Evolutionary conservation across 2,329 filamentous ascomycete species (phyloP).

Genomic region (Fusarium cicatricum): DNA sequence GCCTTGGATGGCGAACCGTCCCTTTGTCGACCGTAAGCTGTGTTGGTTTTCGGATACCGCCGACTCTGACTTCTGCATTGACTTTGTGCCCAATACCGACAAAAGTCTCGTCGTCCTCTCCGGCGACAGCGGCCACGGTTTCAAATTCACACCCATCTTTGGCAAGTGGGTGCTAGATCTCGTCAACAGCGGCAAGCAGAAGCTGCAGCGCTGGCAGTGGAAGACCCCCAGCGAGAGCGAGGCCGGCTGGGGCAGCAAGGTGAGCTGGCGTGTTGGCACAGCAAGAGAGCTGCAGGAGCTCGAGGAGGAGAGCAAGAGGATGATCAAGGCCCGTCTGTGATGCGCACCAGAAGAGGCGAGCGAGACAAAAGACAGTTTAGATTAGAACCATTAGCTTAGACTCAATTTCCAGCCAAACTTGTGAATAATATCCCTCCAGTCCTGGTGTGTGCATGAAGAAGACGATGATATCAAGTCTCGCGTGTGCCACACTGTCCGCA

Average conservation of each 20-base stretch:
- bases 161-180: conserved; percentile 7
- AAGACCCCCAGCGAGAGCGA: neutral
- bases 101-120: conserved; percentile 10
- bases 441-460: conserved; percentile 20
- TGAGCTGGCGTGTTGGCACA: conserved; percentile 17
- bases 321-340: conserved; percentile 11
- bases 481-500: conserved; percentile 35
- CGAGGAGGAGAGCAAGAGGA: conserved; percentile 7
- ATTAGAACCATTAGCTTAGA: conserved; percentile 14
- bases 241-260: conserved; percentile 11
- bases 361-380: neutral
- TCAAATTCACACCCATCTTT: conserved; percentile 16
- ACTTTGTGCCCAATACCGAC: conserved; percentile 8
- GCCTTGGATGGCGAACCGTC: conserved; percentile 18
- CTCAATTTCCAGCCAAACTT: conserved; percentile 39
- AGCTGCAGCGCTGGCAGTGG: conserved; percentile 11
- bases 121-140: conserved; percentile 9
- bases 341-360: neutral
- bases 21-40: conserved; percentile 19
- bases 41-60: conserved; percentile 13
- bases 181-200: conserved; percentile 3
- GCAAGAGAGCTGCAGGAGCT: conserved; percentile 8
- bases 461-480: conserved; percentile 22
- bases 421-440: conserved; percentile 37
- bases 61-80: conserved; percentile 12